Evolutionary conservation across 352 stramenopile species (phyloP), one percentile per base, ranked within the genome.

Genomic region (Pythium volutum): DNA sequence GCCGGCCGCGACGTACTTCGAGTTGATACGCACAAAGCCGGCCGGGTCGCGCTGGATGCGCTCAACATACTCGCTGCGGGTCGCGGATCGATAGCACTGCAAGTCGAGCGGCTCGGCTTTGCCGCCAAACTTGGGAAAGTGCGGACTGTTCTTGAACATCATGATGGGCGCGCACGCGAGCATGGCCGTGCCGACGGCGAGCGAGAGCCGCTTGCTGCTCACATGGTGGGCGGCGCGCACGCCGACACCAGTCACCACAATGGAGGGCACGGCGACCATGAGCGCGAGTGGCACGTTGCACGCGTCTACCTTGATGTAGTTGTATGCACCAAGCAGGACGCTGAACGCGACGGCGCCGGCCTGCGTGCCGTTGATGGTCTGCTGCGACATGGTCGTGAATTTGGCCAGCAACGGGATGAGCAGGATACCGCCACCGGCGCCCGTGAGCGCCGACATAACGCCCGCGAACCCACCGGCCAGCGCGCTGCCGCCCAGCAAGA

Each of bases 301-400:
- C 38, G 79, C 67, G 27, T 76, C 82, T 12, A 68, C 57, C 42
- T 83, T 42, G 10, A 90, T 49, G 64, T 92, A 76, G 70, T 92
- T 91, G 48, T 56, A 89, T 5, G 82, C 75, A 1, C 82, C 84
- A 2, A 94, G 70, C 18, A 71, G 66, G 11, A 81, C 75, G 34
- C 74, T 79, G 31, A 94, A 66, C 23, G 78, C 80, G 39, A 94
- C 81, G 9, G 84, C 81, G 31, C 77, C 81, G 41, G 89, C 67
- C 12, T 81, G 89, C 23, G 84, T 94, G 66, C 84, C 84, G 36
- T 94, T 94, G 45, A 94, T 79, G 6, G 76, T 76, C 55, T 94
- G 84, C 65, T 92, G 82, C 11, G 81, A 58, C 36, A 94, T 64
- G 15, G 71, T 79, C 29, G 84, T 91, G 70, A 86, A 87, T 57